Percentiles rank a stretch among this genome's conserved stretches.
These are phyloP conservation scores for Tylopilus subfusipes DNA, from an alignment of 768 basidiomycete genomes.

Conservation along the genomic window DNA sequence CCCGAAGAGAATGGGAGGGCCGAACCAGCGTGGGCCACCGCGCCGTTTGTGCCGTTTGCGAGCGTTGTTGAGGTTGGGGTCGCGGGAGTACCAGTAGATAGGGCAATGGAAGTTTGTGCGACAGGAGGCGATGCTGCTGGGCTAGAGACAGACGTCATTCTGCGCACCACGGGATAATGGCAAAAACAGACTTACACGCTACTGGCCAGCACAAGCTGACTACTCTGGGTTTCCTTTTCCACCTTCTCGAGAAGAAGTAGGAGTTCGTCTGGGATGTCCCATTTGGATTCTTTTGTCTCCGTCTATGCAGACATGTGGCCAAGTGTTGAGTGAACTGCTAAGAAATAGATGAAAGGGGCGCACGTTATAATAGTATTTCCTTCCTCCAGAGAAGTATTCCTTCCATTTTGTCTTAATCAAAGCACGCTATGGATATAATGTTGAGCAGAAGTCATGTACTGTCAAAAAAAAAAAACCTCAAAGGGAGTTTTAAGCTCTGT, in stretches of 20 bases:
- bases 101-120: slow-evolving; percentile 35
- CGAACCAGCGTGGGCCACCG: slow-evolving; percentile 47
- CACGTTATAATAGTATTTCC: slow-evolving; percentile 91
- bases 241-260: slow-evolving; percentile 80
- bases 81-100: slow-evolving; percentile 45
- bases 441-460: slow-evolving; percentile 1
- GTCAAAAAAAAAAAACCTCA: slow-evolving; percentile 52
- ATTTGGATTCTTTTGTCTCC: slow-evolving; percentile 89
- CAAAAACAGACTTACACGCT: slow-evolving; percentile 20
- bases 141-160: slow-evolving; percentile 16
- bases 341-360: slow-evolving; percentile 17
- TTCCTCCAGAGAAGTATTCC: slow-evolving; percentile 88
- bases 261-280: slow-evolving; percentile 96
- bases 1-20: slow-evolving; percentile 60
- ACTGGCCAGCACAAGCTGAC: slow-evolving; percentile 35
- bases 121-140: slow-evolving; percentile 41
- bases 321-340: neutral
- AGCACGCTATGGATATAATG: slow-evolving; percentile 56
- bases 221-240: slow-evolving; percentile 62
- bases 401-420: slow-evolving; percentile 91
- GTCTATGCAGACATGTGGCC: slow-evolving; percentile 43
- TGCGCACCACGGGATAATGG: neutral
- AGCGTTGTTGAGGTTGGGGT: slow-evolving; percentile 40
- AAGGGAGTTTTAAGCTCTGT: slow-evolving; percentile 87
- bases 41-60: slow-evolving; percentile 44